Evolutionary conservation across 768 basidiomycete species (phyloP), one percentile per base, ranked within the genome.

Genomic region (Suillus subalutaceus): DNA sequence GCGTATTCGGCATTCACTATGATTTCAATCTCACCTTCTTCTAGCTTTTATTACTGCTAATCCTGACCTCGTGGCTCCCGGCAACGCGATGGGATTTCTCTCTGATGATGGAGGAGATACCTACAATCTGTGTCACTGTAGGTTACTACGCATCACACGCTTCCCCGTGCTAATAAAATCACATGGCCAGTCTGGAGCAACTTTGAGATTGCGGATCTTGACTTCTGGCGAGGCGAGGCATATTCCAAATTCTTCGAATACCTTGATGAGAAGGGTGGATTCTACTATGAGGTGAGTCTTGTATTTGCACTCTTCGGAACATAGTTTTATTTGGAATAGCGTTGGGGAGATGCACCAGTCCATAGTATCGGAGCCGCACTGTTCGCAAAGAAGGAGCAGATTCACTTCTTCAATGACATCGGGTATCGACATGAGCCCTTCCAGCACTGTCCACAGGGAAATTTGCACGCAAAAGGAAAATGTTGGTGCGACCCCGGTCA

Each of bases 341-440:
- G 90, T 48, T 91, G 91, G 92, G 93, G 94, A 37, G 94, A 94
- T 74, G 94, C 93, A 0, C 93, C 92, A 0, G 90, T 96, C 0
- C 94, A 94, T 70, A 91, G 90, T 63, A 92, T 96, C 65, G 93
- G 89, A 6, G 93, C 86, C 8, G 86, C 92, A 0, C 79, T 94
- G 16, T 91, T 95, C 73, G 88, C 90, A 3, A 79, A 83, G 32
- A 90, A 85, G 74, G 87, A 90, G 38, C 90, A 92, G 71, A 79
- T 94, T 30, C 91, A 94, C 73, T 96, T 91, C 74, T 95, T 95
- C 79, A 72, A 82, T 57, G 92, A 96, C 71, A 93, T 96, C 46
- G 95, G 94, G 0, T 96, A 95, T 76, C 80, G 85, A 68, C 93
- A 96, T 67, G 85, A 90, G 64, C 88, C 86, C 6, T 94, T 92